phyloP scores from a whole-genome alignment of 1,284 basidiomycete species.

The Melampsora americana region DNA sequence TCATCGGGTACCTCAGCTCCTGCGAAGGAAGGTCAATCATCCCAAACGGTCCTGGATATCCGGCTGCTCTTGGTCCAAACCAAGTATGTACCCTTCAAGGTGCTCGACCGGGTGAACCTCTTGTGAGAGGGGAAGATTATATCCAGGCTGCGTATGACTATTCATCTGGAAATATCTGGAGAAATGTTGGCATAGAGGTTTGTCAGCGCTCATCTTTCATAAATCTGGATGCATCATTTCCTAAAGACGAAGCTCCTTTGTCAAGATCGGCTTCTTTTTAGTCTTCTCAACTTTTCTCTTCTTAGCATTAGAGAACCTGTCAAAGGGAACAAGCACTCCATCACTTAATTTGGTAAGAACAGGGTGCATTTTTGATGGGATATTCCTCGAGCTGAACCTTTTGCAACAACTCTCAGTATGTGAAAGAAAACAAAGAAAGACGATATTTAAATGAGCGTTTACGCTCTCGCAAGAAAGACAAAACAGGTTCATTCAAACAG shows the following conservation, averaged over 20 bases:
- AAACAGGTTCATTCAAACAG: constrained; percentile 55
- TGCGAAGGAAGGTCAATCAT: constrained; percentile 50
- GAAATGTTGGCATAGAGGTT: constrained; percentile 56
- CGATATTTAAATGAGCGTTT: constrained; percentile 66
- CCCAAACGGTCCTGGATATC: constrained; percentile 55
- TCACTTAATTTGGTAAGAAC: constrained; percentile 7
- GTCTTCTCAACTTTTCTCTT: constrained; percentile 56
- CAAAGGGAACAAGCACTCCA: constrained; percentile 10
- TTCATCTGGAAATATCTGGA: constrained; percentile 55
- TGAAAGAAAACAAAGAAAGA: constrained; percentile 67
- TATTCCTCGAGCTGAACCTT: too few relatives aligned
- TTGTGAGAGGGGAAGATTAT: constrained; percentile 54
- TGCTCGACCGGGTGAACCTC: constrained; percentile 52
- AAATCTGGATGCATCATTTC: not conserved
- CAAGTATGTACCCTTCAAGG: constrained; percentile 56
- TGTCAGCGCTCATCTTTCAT: not conserved
- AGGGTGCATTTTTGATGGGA: too few relatives aligned
- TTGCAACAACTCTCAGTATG: constrained; percentile 55
- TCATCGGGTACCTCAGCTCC: not conserved
- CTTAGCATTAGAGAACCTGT: constrained; percentile 12
- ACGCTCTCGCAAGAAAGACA: constrained; percentile 61
- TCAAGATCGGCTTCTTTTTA: constrained; percentile 41
- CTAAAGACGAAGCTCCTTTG: constrained; percentile 40
- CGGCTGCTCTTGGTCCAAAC: constrained; percentile 54
- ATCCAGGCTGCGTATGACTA: constrained; percentile 54